Evolutionary conservation across 2,329 filamentous ascomycete genomes (phyloP).

Genomic region (Diplocarpon rosae): DNA sequence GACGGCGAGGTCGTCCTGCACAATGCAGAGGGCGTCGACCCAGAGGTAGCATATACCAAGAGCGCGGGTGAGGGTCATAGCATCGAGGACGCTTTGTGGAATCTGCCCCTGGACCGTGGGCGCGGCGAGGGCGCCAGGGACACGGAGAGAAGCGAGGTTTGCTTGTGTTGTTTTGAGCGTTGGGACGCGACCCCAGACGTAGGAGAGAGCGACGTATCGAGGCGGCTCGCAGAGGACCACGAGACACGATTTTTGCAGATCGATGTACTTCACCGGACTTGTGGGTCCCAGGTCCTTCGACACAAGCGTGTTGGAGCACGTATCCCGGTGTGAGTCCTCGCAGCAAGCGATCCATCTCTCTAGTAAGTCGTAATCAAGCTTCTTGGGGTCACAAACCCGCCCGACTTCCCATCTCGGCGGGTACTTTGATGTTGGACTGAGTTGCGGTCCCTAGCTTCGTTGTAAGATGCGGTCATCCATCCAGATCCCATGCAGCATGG

Average conservation of each 20-base stretch:
- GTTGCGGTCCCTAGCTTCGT: not conserved
- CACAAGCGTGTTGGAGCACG: not conserved
- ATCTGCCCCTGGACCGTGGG: not conserved
- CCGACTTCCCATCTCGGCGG: not conserved
- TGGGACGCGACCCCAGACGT: conserved; percentile 10
- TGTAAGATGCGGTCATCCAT: not conserved
- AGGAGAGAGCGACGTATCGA: conserved; percentile 10
- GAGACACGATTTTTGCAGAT: not conserved
- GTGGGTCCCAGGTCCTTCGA: not conserved
- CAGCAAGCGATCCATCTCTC: conserved; percentile 2
- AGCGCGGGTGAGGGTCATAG: conserved; percentile 16
- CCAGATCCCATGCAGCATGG: not conserved
- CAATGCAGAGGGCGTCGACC: conserved; percentile 14
- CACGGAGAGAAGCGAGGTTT: conserved; percentile 2
- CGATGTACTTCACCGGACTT: conserved; percentile 1
- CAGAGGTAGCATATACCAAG: conserved; percentile 17
- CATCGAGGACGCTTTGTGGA: conserved; percentile 14
- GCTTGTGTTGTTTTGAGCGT: conserved; percentile 1
- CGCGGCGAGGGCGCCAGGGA: not conserved
- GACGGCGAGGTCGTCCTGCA: conserved; percentile 4
- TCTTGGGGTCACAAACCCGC: conserved; percentile 1
- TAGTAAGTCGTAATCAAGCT: not conserved
- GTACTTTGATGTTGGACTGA: not conserved
- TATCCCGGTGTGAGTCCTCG: not conserved
- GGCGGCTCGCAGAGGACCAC: not conserved